Evolutionary conservation across 129 eudicot species (phyloP), one percentile per base, ranked within the genome.

Genomic region (Artemisia tridentata): DNA sequence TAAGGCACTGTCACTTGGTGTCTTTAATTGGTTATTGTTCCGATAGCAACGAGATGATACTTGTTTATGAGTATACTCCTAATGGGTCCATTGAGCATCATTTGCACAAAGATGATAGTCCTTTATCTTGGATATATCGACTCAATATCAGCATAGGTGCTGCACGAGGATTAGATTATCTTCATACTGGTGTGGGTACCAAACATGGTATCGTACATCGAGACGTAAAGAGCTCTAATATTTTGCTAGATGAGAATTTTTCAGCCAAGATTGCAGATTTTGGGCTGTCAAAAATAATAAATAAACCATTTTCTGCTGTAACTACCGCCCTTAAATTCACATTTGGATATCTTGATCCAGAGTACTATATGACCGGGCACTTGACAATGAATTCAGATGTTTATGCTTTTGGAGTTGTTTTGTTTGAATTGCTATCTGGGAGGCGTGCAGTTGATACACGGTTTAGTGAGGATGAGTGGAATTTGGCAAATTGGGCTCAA

Each of bases 51-150:
- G 84, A 85, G 57, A 68, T 73, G 82, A 78, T 85, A 43, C 76
- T 84, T 17, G 86, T 85, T 4, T 84, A 78, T 7, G 86, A 81
- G 18, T 84, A 78, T 65, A 72, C 81, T 70, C 23, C 77, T 3
- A 45, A 57, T 55, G 87, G 85, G 3, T 82, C 83, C 0, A 68
- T 85, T 27, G 78, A 79, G 13, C 78, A 85, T 63, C 83, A 81
- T 58, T 71, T 85, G 23, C 67, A 51, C 51, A 63, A 73, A 52
- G 34, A 43, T 63, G 18, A 29, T 9, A 60, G 17, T 38, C 64
- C 71, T 73, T 73, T 73, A 51, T 25, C 64, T 51, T 51, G 71
- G 78, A 52, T 52, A 23, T 13, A 52, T 3, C 54, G 78, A 7
- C 78, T 73, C 11, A 64, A 63, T 1, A 73, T 73, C 52, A 38